Conservation (phyloP, 1,284 basidiomycete species). For the Boletus hoseneyae region DNA sequence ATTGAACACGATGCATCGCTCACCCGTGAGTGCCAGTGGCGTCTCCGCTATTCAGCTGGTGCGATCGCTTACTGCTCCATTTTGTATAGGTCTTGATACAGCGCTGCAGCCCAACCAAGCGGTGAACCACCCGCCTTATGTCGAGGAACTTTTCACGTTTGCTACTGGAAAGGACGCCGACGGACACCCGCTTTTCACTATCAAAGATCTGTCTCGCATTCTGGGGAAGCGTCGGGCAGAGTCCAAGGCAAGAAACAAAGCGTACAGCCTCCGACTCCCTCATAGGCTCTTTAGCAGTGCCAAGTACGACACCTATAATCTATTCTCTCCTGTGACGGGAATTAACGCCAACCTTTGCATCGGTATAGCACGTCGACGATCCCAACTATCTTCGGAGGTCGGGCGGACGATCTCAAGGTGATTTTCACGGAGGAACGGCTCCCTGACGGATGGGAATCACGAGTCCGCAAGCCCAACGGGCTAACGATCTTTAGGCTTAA, state of each 20-base stretch:
- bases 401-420: not conserved
- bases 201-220: conserved; percentile 53
- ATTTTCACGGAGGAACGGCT: not conserved
- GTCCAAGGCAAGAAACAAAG: conserved; percentile 47
- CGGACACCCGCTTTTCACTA: conserved; percentile 47
- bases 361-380: not conserved
- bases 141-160: conserved; percentile 53
- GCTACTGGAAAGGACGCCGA: conserved; percentile 54
- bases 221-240: conserved; percentile 57
- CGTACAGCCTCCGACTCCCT: conserved; percentile 44
- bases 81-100: conserved; percentile 51
- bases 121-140: conserved; percentile 43
- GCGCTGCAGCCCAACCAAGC: conserved; percentile 51
- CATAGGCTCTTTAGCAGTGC: conserved; percentile 62
- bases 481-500: conserved; percentile 62
- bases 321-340: not conserved
- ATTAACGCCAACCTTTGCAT: not conserved
- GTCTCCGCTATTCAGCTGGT: not conserved
- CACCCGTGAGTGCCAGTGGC: conserved; percentile 35
- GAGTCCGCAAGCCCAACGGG: not conserved
- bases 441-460: not conserved
- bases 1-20: conserved; percentile 78
- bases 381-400: not conserved
- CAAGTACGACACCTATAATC: conserved; percentile 46
- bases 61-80: not conserved